These are phyloP conservation scores for Aspergillus awamori DNA, from an alignment of 2,329 filamentous ascomycete species.

Conservation along the genomic window DNA sequence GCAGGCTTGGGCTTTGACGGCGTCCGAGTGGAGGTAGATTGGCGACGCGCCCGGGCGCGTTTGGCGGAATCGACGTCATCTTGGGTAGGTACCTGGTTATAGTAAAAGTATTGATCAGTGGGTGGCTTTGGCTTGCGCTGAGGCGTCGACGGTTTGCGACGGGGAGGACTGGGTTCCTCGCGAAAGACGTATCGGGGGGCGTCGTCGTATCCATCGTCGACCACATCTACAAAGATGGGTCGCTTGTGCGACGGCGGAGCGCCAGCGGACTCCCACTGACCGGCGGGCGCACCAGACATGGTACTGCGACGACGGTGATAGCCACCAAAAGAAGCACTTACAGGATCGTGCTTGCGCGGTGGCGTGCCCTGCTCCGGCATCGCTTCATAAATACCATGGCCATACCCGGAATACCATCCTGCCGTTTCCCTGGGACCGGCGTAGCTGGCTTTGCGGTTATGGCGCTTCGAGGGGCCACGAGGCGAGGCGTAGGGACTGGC, in stretches of 20 bases:
- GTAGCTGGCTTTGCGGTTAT: constrained; percentile 62
- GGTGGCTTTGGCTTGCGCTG: constrained; percentile 47
- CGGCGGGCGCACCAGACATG: constrained; percentile 45
- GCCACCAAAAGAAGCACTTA: constrained; percentile 62
- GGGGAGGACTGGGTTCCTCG: constrained; percentile 42
- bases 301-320: constrained; percentile 52
- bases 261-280: constrained; percentile 21
- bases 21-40: constrained; percentile 56
- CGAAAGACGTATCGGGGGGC: constrained; percentile 49
- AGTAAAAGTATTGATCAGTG: constrained; percentile 57
- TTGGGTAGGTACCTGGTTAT: constrained; percentile 57
- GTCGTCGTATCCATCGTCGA: constrained; percentile 58
- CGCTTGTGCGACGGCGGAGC: constrained; percentile 48
- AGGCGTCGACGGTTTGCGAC: constrained; percentile 36
- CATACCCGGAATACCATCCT: constrained; percentile 50
- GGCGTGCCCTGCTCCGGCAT: constrained; percentile 54
- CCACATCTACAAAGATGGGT: constrained; percentile 60
- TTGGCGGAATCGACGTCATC: constrained; percentile 56
- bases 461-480: constrained; percentile 49
- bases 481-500: constrained; percentile 53
- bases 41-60: constrained; percentile 55
- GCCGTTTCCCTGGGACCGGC: constrained; percentile 46
- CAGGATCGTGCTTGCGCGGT: constrained; percentile 63
- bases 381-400: constrained; percentile 51
- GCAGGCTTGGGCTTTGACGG: constrained; percentile 46